Percentiles rank a stretch among this genome's conserved stretches.
phyloP scores from a whole-genome alignment of 169 alveolate species.

The Toxoplasma gondii region DNA sequence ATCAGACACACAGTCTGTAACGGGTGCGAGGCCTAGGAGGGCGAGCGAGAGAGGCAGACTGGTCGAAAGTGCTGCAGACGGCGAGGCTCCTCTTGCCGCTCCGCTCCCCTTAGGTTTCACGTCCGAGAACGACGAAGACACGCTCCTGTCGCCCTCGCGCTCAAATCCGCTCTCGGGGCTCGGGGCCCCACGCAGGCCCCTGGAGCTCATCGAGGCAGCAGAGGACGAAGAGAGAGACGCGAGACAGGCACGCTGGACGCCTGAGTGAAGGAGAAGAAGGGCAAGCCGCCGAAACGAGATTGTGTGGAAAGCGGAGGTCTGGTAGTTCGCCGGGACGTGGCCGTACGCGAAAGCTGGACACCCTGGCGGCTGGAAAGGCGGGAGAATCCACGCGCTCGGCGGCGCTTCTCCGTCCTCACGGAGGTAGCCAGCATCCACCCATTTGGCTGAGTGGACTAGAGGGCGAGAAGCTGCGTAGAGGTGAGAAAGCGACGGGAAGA shows the following conservation, averaged over 20 bases:
- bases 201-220: neutral
- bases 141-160: neutral
- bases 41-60: neutral
- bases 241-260: slow-evolving; percentile 43
- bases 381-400: slow-evolving; percentile 55
- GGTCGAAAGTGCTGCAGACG: neutral
- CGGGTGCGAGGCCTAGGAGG: neutral
- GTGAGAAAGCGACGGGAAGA: neutral
- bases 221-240: neutral
- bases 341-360: neutral
- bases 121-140: too few relatives aligned
- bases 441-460: neutral
- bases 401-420: slow-evolving; percentile 17
- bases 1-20: neutral
- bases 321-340: slow-evolving; percentile 37
- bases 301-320: slow-evolving; percentile 43
- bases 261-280: slow-evolving; percentile 61
- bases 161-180: neutral
- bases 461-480: neutral
- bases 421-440: neutral
- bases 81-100: neutral
- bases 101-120: too few relatives aligned
- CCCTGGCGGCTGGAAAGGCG: slow-evolving; percentile 57
- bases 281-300: slow-evolving; percentile 44
- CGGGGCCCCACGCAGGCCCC: neutral